Conservation (phyloP, 106 monocot genomes). For the Agapanthus africanus region DNA sequence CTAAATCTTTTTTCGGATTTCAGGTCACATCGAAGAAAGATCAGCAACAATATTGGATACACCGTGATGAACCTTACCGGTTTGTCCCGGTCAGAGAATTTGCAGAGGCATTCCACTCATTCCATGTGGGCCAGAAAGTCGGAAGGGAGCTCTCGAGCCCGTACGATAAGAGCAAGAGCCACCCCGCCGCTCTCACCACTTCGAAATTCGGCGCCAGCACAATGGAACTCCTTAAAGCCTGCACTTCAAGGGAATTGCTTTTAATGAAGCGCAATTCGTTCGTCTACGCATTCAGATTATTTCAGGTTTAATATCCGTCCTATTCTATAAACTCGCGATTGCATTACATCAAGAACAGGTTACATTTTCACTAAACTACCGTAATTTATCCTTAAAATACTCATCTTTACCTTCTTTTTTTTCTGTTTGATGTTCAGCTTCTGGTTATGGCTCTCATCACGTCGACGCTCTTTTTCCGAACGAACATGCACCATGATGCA, state of each 20-base stretch:
- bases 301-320: slow-evolving; percentile 20
- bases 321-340: no score
- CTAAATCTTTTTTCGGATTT: background rate
- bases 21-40: slow-evolving; percentile 49
- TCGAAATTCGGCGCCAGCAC: slow-evolving; percentile 33
- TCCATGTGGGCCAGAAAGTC: slow-evolving; percentile 30
- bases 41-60: slow-evolving; percentile 46
- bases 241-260: slow-evolving; percentile 24
- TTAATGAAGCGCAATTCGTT: slow-evolving; percentile 59
- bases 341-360: background rate
- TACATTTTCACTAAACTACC: background rate
- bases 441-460: slow-evolving; percentile 23
- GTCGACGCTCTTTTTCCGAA: slow-evolving; percentile 50
- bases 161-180: slow-evolving; percentile 37
- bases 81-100: slow-evolving; percentile 28
- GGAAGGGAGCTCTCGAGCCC: slow-evolving; percentile 23
- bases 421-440: slow-evolving; percentile 20
- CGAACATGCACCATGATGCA: slow-evolving; percentile 36
- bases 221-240: slow-evolving; percentile 34
- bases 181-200: slow-evolving; percentile 43
- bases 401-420: no score
- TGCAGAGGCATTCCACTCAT: slow-evolving; percentile 26
- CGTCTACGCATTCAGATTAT: slow-evolving; percentile 29
- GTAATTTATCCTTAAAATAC: no score
- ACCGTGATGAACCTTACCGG: slow-evolving; percentile 19